These are phyloP conservation scores for Taxillus chinensis DNA, from an alignment of 164 flowering plant species.

Conservation along the genomic window DNA sequence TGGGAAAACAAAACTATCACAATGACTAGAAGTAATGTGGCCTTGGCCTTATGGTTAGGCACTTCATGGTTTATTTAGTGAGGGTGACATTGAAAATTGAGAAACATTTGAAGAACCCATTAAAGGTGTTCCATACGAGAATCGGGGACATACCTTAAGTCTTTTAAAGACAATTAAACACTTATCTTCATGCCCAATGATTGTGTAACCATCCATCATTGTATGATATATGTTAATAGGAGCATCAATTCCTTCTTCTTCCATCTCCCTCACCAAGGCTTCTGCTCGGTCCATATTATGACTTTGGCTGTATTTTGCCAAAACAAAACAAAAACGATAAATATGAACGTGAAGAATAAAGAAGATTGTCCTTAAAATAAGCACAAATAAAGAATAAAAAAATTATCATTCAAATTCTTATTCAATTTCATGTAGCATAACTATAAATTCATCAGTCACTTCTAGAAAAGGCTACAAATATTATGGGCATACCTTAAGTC, in stretches of 20 bases:
- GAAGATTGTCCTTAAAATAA: too few species aligned
- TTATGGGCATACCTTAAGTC: too few species aligned
- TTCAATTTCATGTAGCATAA: too few species aligned
- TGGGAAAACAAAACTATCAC: too few species aligned
- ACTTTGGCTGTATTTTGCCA: slow-evolving; percentile 46
- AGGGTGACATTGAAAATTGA: background rate
- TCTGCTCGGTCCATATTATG: slow-evolving; percentile 79
- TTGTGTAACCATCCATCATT: slow-evolving; percentile 99
- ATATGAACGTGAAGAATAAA: background rate
- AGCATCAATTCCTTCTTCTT: slow-evolving; percentile 93
- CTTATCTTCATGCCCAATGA: slow-evolving; percentile 64
- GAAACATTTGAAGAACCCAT: background rate
- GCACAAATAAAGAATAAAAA: too few species aligned
- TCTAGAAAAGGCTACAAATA: too few species aligned
- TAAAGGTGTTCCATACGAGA: too few species aligned
- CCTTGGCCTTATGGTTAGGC: too few species aligned
- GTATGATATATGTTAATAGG: slow-evolving; percentile 83
- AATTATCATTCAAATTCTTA: too few species aligned
- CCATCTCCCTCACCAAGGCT: slow-evolving; percentile 87
- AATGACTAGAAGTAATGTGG: too few species aligned
- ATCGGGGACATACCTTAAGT: slow-evolving; percentile 51
- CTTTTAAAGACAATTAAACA: slow-evolving; percentile 76
- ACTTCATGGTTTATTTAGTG: too few species aligned
- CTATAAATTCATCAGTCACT: too few species aligned
- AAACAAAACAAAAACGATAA: background rate